Evolutionary conservation across 106 monocot species (phyloP).

Genomic region (Platanthera guangdongensis): DNA sequence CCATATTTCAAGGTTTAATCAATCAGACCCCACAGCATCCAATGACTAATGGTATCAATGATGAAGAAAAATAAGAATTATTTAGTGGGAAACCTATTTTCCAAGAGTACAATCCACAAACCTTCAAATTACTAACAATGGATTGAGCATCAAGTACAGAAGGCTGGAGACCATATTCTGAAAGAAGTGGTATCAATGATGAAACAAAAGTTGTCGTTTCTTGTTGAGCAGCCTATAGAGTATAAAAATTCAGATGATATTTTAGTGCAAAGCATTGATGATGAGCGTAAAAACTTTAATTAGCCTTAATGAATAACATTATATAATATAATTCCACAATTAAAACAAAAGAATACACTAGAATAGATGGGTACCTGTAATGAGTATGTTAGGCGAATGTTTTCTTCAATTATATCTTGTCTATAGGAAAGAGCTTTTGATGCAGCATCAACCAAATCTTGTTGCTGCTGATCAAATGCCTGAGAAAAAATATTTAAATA

Average conservation of each 20-base stretch:
- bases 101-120: constrained; percentile 14
- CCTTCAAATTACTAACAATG: constrained; percentile 86
- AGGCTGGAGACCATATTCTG: constrained; percentile 78
- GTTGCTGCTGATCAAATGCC: constrained; percentile 99
- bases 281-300: neutral
- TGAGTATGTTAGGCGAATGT: constrained; percentile 78
- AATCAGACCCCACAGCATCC: neutral
- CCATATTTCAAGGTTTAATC: neutral
- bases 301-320: neutral
- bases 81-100: neutral
- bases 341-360: neutral
- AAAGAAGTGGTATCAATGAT: constrained; percentile 83
- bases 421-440: constrained; percentile 95
- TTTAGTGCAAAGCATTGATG: neutral
- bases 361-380: constrained; percentile 60
- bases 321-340: neutral
- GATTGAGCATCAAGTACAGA: constrained; percentile 79
- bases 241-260: neutral
- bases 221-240: constrained; percentile 83
- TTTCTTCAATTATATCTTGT: constrained; percentile 98
- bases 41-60: neutral
- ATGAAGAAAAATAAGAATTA: neutral
- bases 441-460: constrained; percentile 89
- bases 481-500: constrained; percentile 18
- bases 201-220: constrained; percentile 92